Evolutionary conservation across 192 early-diverging fungal genomes (phyloP).

Genomic region (Rhizoclosmatium sp.): DNA sequence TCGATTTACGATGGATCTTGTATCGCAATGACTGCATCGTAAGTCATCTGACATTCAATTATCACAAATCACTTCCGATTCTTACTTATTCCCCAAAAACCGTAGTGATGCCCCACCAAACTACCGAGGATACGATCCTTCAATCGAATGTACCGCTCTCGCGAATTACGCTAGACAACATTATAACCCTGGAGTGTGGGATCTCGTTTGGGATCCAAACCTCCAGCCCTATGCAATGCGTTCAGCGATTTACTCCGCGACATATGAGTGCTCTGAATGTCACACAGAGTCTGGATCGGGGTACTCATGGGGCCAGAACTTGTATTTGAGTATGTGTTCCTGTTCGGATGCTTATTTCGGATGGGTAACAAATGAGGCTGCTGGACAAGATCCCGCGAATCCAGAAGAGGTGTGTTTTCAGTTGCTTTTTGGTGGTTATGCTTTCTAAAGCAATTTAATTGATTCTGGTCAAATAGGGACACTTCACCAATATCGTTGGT

Average conservation of each 20-base stretch:
- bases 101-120: slow-evolving; percentile 9
- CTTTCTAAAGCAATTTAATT: not conserved
- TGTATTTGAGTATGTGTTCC: not conserved
- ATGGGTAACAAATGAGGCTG: slow-evolving; percentile 26
- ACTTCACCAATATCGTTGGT: slow-evolving; percentile 1
- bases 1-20: not conserved
- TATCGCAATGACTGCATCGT: not conserved
- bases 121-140: not conserved
- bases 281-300: slow-evolving; percentile 26
- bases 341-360: slow-evolving; percentile 13
- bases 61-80: not conserved
- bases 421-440: not conserved
- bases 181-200: slow-evolving; percentile 29
- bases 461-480: not conserved
- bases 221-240: not conserved
- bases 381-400: slow-evolving; percentile 17
- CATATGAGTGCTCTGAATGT: slow-evolving; percentile 9
- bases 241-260: not conserved
- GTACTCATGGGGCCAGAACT: slow-evolving; percentile 18
- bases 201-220: slow-evolving; percentile 6
- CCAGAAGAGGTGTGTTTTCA: slow-evolving; percentile 4
- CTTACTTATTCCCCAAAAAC: not conserved
- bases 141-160: slow-evolving; percentile 4
- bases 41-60: not conserved
- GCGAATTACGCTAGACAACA: slow-evolving; percentile 27